These are phyloP conservation scores for Penicillium crystallinum DNA, from an alignment of 495 filamentous ascomycete genomes.

Conservation along the genomic window DNA sequence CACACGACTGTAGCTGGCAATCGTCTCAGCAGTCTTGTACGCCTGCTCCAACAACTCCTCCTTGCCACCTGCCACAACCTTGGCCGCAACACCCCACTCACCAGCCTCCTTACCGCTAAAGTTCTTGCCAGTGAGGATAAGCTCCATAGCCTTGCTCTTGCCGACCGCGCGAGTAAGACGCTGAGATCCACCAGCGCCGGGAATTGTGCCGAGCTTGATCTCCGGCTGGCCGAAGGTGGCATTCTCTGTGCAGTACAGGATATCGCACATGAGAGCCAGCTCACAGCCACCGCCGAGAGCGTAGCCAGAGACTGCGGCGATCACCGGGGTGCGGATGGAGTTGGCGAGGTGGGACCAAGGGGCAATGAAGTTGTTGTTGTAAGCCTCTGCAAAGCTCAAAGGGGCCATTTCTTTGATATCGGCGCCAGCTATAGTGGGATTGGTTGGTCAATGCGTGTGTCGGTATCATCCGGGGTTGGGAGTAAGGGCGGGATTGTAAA, in stretches of 20 bases:
- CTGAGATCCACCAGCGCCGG: conserved; percentile 88
- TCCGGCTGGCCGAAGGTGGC: conserved; percentile 96
- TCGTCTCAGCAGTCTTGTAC: conserved; percentile 77
- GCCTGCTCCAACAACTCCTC: conserved; percentile 75
- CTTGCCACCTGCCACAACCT: conserved; percentile 67
- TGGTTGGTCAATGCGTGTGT: conserved; percentile 1
- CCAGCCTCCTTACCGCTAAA: conserved; percentile 78
- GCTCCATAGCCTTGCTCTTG: conserved; percentile 88
- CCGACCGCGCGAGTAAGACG: conserved; percentile 82
- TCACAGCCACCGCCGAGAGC: conserved; percentile 95
- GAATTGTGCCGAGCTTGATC: conserved; percentile 88
- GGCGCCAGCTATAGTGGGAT: conserved; percentile 62
- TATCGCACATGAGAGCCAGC: conserved; percentile 95
- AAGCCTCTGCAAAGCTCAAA: conserved; percentile 79
- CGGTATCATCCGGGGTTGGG: not conserved
- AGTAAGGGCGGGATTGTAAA: not conserved
- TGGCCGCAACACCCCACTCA: conserved; percentile 84
- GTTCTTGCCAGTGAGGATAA: conserved; percentile 80
- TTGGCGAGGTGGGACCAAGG: conserved; percentile 81
- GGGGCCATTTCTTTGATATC: conserved; percentile 99
- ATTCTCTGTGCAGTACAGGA: conserved; percentile 77
- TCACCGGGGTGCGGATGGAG: conserved; percentile 80
- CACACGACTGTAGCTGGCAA: conserved; percentile 74
- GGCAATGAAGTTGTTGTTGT: conserved; percentile 85
- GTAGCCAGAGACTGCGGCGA: conserved; percentile 90